These are phyloP conservation scores for Eruca vesicaria DNA, from an alignment of 441 rosid genomes.

Conservation along the genomic window DNA sequence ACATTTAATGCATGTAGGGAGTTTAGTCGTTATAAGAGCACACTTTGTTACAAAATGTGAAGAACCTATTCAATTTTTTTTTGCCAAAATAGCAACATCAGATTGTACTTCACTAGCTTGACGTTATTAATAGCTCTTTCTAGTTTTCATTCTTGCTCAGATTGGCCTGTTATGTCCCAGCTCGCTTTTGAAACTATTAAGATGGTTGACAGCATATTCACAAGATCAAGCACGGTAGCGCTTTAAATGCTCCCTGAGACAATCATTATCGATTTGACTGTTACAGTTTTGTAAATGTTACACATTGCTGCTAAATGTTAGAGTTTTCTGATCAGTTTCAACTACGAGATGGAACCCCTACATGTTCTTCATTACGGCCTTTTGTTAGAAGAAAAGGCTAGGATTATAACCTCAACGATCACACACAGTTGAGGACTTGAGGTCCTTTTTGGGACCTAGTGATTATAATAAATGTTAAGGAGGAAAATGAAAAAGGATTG, in stretches of 20 bases:
- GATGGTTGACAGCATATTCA: no score
- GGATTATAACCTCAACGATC: no score
- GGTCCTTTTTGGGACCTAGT: no score
- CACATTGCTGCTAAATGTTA: conserved; percentile 8
- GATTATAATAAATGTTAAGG: neutral
- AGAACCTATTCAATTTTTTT: neutral
- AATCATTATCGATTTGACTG: no score
- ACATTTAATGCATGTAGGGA: neutral
- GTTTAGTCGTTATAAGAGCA: neutral
- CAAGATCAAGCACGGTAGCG: no score
- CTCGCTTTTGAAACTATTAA: no score
- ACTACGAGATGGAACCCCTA: conserved; percentile 70
- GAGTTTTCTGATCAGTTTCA: conserved; percentile 50
- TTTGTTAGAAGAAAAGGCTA: no score
- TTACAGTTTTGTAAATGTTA: no score
- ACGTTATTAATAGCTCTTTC: neutral
- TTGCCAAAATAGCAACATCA: neutral
- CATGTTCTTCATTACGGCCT: conserved; percentile 87
- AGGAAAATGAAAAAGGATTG: conserved; percentile 74
- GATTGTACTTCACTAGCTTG: neutral
- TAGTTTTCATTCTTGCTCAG: no score
- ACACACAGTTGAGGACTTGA: no score
- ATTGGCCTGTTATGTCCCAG: no score
- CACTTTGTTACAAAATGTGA: neutral
- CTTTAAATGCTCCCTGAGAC: no score